A percentile compares a stretch with the other conserved stretches of the same genome.
These are phyloP conservation scores for Ophiostoma sp. DNA, from an alignment of 2,329 filamentous ascomycete genomes.

Conservation along the genomic window DNA sequence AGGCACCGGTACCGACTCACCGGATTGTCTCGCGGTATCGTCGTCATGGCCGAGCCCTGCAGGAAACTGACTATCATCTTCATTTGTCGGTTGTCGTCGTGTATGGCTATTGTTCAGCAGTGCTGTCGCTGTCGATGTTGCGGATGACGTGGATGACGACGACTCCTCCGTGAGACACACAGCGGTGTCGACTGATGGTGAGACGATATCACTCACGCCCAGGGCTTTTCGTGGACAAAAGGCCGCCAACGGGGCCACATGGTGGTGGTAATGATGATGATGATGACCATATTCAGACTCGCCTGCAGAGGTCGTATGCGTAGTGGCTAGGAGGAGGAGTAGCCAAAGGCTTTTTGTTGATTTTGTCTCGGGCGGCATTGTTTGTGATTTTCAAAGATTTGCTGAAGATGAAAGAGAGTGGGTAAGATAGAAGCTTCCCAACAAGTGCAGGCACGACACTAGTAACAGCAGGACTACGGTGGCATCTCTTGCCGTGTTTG, in stretches of 20 bases:
- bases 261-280: not conserved
- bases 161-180: not conserved
- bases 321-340: not conserved
- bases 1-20: not conserved
- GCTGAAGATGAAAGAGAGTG: not conserved
- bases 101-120: not conserved
- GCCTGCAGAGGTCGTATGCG: not conserved
- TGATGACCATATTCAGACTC: not conserved
- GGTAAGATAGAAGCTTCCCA: not conserved
- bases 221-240: not conserved
- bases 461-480: not conserved
- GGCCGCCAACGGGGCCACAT: not conserved
- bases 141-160: not conserved
- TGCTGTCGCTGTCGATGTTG: not conserved
- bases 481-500: conserved; percentile 8
- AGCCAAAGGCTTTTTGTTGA: not conserved
- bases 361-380: not conserved
- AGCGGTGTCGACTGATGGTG: not conserved
- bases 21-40: not conserved
- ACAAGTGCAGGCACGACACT: not conserved
- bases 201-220: not conserved
- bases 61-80: not conserved
- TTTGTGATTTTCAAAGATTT: not conserved
- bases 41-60: not conserved
- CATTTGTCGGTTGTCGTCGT: not conserved